phyloP scores from a whole-genome alignment of 2,329 filamentous ascomycete genomes.

The Pseudogymnoascus sp. region DNA sequence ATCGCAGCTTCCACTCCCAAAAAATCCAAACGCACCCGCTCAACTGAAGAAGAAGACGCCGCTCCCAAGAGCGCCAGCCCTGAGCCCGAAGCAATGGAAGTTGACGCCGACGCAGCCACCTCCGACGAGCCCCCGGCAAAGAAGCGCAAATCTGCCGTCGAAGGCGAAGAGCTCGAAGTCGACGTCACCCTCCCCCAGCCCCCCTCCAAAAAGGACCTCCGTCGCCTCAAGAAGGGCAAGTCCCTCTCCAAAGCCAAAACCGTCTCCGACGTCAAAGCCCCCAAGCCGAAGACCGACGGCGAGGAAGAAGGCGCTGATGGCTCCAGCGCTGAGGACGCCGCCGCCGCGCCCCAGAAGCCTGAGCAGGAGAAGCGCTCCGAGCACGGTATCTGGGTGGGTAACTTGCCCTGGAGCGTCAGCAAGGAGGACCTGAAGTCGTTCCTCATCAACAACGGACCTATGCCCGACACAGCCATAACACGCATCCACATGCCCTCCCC shows the following conservation, averaged over 20 bases:
- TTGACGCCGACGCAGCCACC: not conserved
- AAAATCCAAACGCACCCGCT: constrained; percentile 4
- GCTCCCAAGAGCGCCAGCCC: constrained; percentile 13
- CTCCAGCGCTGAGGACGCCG: not conserved
- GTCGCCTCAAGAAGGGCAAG: constrained; percentile 80
- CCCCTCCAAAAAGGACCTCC: constrained; percentile 86
- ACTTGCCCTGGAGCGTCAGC: constrained; percentile 76
- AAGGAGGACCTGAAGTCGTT: constrained; percentile 69
- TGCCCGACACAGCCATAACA: constrained; percentile 66
- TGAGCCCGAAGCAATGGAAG: not conserved
- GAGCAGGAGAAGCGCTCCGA: constrained; percentile 57
- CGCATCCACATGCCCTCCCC: constrained; percentile 53
- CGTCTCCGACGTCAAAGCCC: constrained; percentile 31
- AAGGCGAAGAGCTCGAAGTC: constrained; percentile 72
- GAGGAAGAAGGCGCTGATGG: constrained; percentile 29
- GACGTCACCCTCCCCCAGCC: constrained; percentile 85
- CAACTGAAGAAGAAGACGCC: not conserved
- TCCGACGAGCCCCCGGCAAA: constrained; percentile 22
- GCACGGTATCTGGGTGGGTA: constrained; percentile 91
- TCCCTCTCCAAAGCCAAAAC: constrained; percentile 39
- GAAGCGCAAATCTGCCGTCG: constrained; percentile 58
- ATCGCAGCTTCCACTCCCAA: not conserved
- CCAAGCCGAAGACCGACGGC: constrained; percentile 26
- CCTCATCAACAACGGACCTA: constrained; percentile 63
- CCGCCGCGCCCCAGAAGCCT: constrained; percentile 27